These are phyloP conservation scores for Ceratobasidium papillatum DNA, from an alignment of 1,284 basidiomycete genomes.

Conservation along the genomic window DNA sequence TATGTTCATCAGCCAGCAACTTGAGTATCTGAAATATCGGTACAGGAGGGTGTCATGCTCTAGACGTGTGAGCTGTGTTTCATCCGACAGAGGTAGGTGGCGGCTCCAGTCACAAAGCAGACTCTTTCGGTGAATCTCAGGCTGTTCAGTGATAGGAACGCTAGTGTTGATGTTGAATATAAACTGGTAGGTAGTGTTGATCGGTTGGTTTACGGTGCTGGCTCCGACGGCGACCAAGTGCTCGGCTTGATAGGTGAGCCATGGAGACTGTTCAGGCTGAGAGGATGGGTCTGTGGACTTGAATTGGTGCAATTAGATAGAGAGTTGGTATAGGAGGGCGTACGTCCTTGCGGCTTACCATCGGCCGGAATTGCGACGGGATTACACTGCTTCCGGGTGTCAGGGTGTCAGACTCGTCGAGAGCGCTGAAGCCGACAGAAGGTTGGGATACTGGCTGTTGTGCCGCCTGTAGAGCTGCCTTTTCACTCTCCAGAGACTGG, in stretches of 20 bases:
- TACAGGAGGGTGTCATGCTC: not conserved
- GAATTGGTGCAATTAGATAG: not conserved
- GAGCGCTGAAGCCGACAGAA: too few species aligned
- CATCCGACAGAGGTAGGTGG: not conserved
- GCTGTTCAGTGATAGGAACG: not conserved
- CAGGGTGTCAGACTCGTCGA: not conserved
- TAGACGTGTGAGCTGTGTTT: not conserved
- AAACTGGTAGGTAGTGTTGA: not conserved
- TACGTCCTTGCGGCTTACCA: not conserved
- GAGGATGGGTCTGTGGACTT: not conserved
- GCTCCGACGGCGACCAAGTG: not conserved
- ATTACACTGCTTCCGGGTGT: not conserved
- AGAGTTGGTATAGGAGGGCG: not conserved
- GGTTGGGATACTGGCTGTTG: not conserved
- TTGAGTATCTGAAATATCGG: constrained; percentile 4
- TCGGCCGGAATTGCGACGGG: not conserved
- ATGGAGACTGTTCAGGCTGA: not conserved
- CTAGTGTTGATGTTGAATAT: constrained; percentile 6
- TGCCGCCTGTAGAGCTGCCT: not conserved
- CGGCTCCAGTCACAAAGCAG: constrained; percentile 21
- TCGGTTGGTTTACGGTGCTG: not conserved
- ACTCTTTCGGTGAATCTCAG: not conserved
- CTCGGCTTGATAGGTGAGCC: not conserved
- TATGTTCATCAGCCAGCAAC: not conserved
- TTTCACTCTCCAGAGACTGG: not conserved